Percentiles rank a stretch among this genome's conserved stretches.
phyloP scores from a whole-genome alignment of 2,329 filamentous ascomycete species.

The Fusarium hainanense region DNA sequence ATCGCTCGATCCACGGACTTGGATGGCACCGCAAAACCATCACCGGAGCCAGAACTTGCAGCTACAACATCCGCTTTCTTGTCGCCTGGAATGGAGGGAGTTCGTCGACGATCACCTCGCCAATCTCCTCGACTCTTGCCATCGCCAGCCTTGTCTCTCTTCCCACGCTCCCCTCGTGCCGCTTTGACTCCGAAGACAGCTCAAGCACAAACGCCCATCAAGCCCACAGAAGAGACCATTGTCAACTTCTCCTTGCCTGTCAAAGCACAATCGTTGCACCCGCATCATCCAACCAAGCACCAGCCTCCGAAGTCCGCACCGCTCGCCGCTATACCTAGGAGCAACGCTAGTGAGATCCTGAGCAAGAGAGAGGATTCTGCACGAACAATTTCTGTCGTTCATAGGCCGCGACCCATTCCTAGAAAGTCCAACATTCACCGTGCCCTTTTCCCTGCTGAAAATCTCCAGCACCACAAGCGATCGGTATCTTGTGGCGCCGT shows the following conservation, averaged over 20 bases:
- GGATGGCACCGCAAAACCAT: not conserved
- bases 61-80: slow-evolving; percentile 60
- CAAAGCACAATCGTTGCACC: slow-evolving; percentile 33
- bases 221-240: slow-evolving; percentile 16
- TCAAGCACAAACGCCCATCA: slow-evolving; percentile 12
- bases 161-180: slow-evolving; percentile 9
- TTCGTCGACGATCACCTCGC: slow-evolving; percentile 64
- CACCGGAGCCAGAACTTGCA: slow-evolving; percentile 46
- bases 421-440: slow-evolving; percentile 60
- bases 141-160: slow-evolving; percentile 28
- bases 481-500: slow-evolving; percentile 63
- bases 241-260: slow-evolving; percentile 43
- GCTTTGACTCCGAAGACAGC: not conserved
- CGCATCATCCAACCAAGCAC: slow-evolving; percentile 44
- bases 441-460: slow-evolving; percentile 59
- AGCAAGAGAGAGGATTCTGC: slow-evolving; percentile 10
- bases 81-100: slow-evolving; percentile 62
- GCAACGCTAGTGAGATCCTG: slow-evolving; percentile 28
- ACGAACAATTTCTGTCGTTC: slow-evolving; percentile 53
- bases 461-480: slow-evolving; percentile 57
- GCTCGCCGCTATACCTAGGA: slow-evolving; percentile 32
- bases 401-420: slow-evolving; percentile 68
- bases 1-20: not conserved
- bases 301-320: slow-evolving; percentile 33
- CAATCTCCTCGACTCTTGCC: slow-evolving; percentile 59